Evolutionary conservation across 306 rosid genomes (phyloP), one percentile per base, ranked within the genome.

Genomic region (Gynostemma pentaphyllum): DNA sequence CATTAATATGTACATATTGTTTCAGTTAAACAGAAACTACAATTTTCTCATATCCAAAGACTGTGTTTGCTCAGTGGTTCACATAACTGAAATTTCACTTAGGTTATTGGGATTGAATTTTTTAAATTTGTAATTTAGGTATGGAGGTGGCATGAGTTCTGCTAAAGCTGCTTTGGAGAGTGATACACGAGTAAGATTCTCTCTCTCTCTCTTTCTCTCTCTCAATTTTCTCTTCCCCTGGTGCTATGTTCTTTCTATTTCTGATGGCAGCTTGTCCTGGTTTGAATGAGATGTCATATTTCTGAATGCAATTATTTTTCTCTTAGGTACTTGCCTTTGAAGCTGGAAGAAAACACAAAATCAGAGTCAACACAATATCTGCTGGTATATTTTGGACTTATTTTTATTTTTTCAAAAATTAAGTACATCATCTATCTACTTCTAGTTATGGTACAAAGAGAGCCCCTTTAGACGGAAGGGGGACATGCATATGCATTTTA

Each of bases 111-210:
- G 14, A 60, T 39, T 26, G 49, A 39, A 39, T 39, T 60, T 32
- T 21, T 23, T n/a, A n/a, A n/a, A n/a, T n/a, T n/a, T n/a, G n/a
- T n/a, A 40, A 7, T 64, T 32, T 78, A 92, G 99, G 69, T 92
- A 92, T 61, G 99, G 99, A 71, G 96, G 99, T 21, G 99, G 99
- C 46, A 92, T 92, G 99, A 92, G 99, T 79, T 88, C 99, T 76
- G 99, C 99, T 42, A 92, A 92, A 78, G 96, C 99, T 69, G 95
- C 95, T 32, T 75, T 92, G 61, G 99, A 92, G 82, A 92, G 99
- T 61, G 99, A 92, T 73, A 92, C 99, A 46, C 76, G 79, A 49
- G 99, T 86, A 72, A 74, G 87, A 62, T 59, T 4, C n/a, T n/a
- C n/a, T n/a, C n/a, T n/a, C n/a, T n/a, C n/a, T n/a, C n/a, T n/a